Percentiles rank a stretch among this genome's conserved stretches.
These are phyloP conservation scores for Neocucurbitaria cava DNA, from an alignment of 2,329 filamentous ascomycete genomes.

Conservation along the genomic window DNA sequence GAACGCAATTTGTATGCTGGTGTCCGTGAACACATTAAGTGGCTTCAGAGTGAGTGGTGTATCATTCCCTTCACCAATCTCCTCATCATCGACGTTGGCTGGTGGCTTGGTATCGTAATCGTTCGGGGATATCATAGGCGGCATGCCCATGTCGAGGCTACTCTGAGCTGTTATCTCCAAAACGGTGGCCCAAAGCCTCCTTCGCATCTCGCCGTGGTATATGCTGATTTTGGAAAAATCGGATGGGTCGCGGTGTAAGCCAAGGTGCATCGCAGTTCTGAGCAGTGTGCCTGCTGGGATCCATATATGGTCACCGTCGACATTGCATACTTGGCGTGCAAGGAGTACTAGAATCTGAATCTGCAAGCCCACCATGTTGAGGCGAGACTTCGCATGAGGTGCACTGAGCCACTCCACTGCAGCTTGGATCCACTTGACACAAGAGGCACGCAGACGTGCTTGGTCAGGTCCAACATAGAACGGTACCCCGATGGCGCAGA, in stretches of 20 bases:
- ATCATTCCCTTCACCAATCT: conserved; percentile 38
- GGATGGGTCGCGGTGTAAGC: conserved; percentile 50
- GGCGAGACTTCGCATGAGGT: conserved; percentile 60
- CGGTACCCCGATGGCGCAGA: conserved; percentile 42
- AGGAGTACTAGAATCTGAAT: conserved; percentile 48
- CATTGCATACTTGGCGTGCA: conserved; percentile 44
- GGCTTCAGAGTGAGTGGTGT: conserved; percentile 30
- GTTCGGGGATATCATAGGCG: conserved; percentile 44
- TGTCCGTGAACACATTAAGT: conserved; percentile 40
- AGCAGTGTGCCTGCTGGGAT: conserved; percentile 48
- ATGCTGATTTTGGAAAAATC: conserved; percentile 44
- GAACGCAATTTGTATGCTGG: conserved; percentile 47
- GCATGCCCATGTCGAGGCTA: conserved; percentile 47
- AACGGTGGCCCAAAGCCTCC: conserved; percentile 38
- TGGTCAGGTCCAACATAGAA: conserved; percentile 61
- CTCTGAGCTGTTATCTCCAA: conserved; percentile 49
- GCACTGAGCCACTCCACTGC: conserved; percentile 62
- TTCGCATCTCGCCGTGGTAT: conserved; percentile 49
- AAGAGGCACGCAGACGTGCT: conserved; percentile 46
- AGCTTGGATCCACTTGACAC: conserved; percentile 62
- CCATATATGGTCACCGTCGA: conserved; percentile 49
- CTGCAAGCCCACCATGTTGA: conserved; percentile 62
- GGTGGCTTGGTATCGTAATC: conserved; percentile 50
- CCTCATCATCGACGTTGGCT: conserved; percentile 51
- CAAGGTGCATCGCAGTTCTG: conserved; percentile 50